Conservation (phyloP, 805 yeast genomes). For the Saccharomycopsis fibuligera region DNA sequence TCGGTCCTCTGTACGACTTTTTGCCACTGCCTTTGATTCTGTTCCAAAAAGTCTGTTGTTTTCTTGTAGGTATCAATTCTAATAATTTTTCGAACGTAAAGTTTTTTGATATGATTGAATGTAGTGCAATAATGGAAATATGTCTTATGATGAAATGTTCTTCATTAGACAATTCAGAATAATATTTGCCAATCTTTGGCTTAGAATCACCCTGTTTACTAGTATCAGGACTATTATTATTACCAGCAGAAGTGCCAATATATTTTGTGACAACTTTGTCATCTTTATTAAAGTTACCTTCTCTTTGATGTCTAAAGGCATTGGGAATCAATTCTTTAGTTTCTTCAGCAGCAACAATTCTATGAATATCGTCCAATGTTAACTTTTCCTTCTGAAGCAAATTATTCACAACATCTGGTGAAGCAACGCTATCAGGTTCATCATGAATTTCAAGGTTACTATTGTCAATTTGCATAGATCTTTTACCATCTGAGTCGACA, state of each 20-base stretch:
- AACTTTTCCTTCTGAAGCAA: conserved; percentile 75
- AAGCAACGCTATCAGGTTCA: conserved; percentile 28
- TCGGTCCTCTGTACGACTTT: conserved; percentile 23
- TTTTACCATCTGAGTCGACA: conserved; percentile 13
- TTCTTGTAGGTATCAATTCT: conserved; percentile 28
- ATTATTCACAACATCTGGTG: conserved; percentile 48
- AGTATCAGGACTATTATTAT: background rate
- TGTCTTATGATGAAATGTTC: conserved; percentile 58
- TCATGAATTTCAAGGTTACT: conserved; percentile 26
- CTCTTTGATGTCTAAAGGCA: conserved; percentile 76
- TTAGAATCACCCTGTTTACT: background rate
- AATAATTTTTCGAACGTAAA: conserved; percentile 33
- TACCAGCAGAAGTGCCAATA: background rate
- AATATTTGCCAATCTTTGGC: conserved; percentile 38
- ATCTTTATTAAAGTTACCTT: conserved; percentile 15
- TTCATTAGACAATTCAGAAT: conserved; percentile 52
- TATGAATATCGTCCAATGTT: conserved; percentile 91
- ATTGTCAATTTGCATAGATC: background rate
- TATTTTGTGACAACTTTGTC: too few species aligned
- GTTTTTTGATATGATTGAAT: conserved; percentile 27
- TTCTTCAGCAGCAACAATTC: conserved; percentile 95
- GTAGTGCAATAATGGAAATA: conserved; percentile 48
- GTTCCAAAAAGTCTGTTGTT: conserved; percentile 40
- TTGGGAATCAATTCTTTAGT: conserved; percentile 90
- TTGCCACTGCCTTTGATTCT: conserved; percentile 30